phyloP scores from a whole-genome alignment of 441 rosid genomes.

The Pelargonium myrrhifolium region DNA sequence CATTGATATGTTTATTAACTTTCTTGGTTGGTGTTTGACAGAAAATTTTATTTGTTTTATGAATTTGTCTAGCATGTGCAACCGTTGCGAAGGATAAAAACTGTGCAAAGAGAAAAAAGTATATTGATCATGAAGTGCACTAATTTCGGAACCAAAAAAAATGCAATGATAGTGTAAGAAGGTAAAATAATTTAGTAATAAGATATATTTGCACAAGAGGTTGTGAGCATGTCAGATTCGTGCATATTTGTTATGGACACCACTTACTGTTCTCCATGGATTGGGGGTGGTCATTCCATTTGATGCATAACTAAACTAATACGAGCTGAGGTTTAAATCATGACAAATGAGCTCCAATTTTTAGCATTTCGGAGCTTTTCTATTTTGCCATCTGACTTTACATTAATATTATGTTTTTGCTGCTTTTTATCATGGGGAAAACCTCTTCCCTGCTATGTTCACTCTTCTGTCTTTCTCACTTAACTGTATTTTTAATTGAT shows the following conservation, averaged over 20 bases:
- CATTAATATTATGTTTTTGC: neutral
- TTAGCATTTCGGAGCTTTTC: neutral
- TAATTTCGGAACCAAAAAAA: too few relatives aligned
- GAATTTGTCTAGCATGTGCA: too few relatives aligned
- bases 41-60: too few relatives aligned
- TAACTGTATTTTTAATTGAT: constrained; percentile 10
- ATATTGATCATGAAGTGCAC: neutral
- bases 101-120: too few relatives aligned
- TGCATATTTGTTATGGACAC: neutral
- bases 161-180: too few relatives aligned
- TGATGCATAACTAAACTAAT: neutral
- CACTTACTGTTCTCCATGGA: neutral
- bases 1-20: neutral
- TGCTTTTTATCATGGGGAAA: neutral
- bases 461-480: neutral
- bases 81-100: too few relatives aligned
- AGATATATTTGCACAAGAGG: too few relatives aligned
- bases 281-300: neutral
- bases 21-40: constrained; percentile 6
- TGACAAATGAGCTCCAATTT: neutral
- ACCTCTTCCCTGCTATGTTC: neutral
- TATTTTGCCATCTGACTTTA: neutral
- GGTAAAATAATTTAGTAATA: too few relatives aligned
- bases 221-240: neutral
- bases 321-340: neutral